These are phyloP conservation scores for Penstemon newberryi DNA, from an alignment of 257 asterid species.

Conservation along the genomic window DNA sequence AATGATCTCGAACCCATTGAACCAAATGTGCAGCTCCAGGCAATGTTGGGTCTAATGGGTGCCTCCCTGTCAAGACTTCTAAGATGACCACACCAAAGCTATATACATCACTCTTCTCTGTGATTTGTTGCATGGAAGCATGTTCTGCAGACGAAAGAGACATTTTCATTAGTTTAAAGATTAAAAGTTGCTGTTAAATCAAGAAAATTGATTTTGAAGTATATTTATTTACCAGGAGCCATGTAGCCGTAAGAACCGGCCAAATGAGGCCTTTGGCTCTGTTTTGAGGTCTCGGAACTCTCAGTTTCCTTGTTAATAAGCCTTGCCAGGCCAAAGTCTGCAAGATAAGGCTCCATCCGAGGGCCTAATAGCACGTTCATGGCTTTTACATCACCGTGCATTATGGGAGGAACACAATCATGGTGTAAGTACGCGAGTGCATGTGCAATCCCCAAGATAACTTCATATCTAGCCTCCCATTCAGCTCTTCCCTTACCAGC, in stretches of 20 bases:
- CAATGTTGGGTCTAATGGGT: constrained; percentile 87
- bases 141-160: constrained; percentile 53
- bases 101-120: constrained; percentile 86
- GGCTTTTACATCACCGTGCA: constrained; percentile 98
- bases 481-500: constrained; percentile 81
- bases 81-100: constrained; percentile 81
- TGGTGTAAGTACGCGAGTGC: constrained; percentile 90
- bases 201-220: neutral
- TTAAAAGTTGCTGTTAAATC: neutral
- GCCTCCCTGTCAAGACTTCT: constrained; percentile 95
- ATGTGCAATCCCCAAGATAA: constrained; percentile 75
- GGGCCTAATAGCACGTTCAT: constrained; percentile 86
- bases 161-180: neutral
- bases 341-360: constrained; percentile 80
- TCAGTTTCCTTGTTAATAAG: constrained; percentile 36
- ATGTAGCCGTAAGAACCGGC: constrained; percentile 98
- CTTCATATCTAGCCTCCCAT: constrained; percentile 82
- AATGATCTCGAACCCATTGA: constrained; percentile 79
- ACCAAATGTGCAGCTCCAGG: constrained; percentile 86
- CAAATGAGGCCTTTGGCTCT: constrained; percentile 71
- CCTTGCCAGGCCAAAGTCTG: constrained; percentile 92
- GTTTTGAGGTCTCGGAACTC: constrained; percentile 36
- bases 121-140: constrained; percentile 69
- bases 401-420: constrained; percentile 87
- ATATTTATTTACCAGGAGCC: constrained; percentile 79